Percentiles rank a stretch among this genome's conserved stretches.
Conservation (phyloP, 495 filamentous ascomycete species). For the Clavariopsis aquatica region DNA sequence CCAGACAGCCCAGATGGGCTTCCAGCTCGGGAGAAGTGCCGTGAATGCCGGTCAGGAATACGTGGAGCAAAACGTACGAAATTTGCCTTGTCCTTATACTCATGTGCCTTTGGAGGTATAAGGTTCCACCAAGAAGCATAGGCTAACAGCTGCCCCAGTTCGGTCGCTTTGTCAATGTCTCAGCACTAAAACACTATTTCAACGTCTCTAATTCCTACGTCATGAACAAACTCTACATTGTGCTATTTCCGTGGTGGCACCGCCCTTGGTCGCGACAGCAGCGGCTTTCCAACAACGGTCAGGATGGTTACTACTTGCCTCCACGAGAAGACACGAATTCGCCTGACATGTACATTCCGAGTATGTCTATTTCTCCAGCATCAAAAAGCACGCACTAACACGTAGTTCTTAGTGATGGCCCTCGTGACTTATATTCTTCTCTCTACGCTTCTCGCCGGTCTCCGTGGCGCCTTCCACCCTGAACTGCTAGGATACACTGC, state of each 20-base stretch:
- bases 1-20: conserved; percentile 92
- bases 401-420: conserved; percentile 61
- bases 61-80: conserved; percentile 84
- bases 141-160: conserved; percentile 55
- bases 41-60: conserved; percentile 87
- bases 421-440: conserved; percentile 96
- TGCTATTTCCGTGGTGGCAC: conserved; percentile 96
- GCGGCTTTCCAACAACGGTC: conserved; percentile 53
- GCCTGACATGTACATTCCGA: conserved; percentile 98
- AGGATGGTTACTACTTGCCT: conserved; percentile 83
- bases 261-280: conserved; percentile 89
- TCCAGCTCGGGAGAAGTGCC: conserved; percentile 90
- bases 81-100: not conserved
- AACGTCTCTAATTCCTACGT: conserved; percentile 51
- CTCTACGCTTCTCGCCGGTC: conserved; percentile 81
- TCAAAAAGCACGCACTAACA: not conserved
- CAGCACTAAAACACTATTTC: conserved; percentile 51
- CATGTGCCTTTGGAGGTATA: not conserved
- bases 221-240: conserved; percentile 59
- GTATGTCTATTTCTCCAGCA: conserved; percentile 11
- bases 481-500: conserved; percentile 88
- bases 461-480: conserved; percentile 91
- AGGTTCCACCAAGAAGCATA: conserved; percentile 22
- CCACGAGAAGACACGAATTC: conserved; percentile 97
- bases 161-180: conserved; percentile 87